A percentile compares a stretch with the other conserved stretches of the same genome.
phyloP scores from a whole-genome alignment of 2,329 filamentous ascomycete genomes.

The Trichoderma sp. region DNA sequence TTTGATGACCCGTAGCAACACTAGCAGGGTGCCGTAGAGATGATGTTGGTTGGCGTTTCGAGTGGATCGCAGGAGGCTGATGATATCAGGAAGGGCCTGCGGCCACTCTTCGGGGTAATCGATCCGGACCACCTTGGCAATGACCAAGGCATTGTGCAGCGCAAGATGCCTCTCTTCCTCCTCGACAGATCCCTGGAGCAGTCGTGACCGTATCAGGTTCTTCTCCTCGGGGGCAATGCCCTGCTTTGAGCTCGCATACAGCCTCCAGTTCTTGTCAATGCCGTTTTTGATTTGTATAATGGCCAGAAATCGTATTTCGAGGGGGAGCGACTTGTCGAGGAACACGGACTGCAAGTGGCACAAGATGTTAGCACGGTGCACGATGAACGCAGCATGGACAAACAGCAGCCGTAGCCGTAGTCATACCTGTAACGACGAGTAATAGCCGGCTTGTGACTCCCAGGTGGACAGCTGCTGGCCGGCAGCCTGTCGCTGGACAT shows the following conservation, averaged over 20 bases:
- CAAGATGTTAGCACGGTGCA: not conserved
- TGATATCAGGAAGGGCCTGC: slow-evolving; percentile 58
- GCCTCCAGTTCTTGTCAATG: slow-evolving; percentile 89
- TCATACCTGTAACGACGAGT: slow-evolving; percentile 64
- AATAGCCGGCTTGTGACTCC: slow-evolving; percentile 66
- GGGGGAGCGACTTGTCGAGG: slow-evolving; percentile 72
- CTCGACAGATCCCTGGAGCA: slow-evolving; percentile 73
- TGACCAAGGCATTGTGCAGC: slow-evolving; percentile 81
- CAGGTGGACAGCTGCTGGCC: slow-evolving; percentile 70
- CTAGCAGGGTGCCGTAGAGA: slow-evolving; percentile 69
- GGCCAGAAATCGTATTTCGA: slow-evolving; percentile 80
- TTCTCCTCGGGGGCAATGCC: slow-evolving; percentile 76
- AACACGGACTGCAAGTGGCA: slow-evolving; percentile 57
- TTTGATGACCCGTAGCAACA: slow-evolving; percentile 84
- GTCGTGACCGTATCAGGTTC: slow-evolving; percentile 66
- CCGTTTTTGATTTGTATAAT: slow-evolving; percentile 96
- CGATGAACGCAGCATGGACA: not conserved
- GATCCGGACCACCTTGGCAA: slow-evolving; percentile 83
- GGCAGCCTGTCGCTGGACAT: slow-evolving; percentile 63
- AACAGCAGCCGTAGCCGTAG: slow-evolving; percentile 55
- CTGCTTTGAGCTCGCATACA: slow-evolving; percentile 55
- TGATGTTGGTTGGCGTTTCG: slow-evolving; percentile 59
- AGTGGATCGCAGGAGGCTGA: slow-evolving; percentile 58
- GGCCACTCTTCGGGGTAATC: slow-evolving; percentile 90
- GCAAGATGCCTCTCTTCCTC: slow-evolving; percentile 76